Evolutionary conservation across 345 rosid species (phyloP).

Genomic region (Excoecaria agallocha): DNA sequence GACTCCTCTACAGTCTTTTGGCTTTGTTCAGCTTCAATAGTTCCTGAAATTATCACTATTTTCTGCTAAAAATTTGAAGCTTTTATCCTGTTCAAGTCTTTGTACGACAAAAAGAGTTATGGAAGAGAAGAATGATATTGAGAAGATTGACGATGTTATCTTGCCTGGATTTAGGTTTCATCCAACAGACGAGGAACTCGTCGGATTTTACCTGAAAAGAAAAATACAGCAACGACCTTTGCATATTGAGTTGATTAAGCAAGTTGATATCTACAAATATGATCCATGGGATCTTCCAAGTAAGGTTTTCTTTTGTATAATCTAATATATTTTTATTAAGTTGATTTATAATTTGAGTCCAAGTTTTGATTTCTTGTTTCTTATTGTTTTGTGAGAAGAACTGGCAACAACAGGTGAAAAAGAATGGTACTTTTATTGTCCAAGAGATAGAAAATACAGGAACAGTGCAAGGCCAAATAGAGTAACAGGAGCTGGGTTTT

Average conservation of each 20-base stretch:
- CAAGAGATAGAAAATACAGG: conserved; percentile 85
- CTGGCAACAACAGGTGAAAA: conserved; percentile 74
- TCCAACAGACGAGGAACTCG: conserved; percentile 98
- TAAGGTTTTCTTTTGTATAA: conserved; percentile 41
- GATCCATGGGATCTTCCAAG: conserved; percentile 99
- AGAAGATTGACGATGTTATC: conserved; percentile 64
- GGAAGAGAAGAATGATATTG: conserved; percentile 51
- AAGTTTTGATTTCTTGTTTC: background rate
- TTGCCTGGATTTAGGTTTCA: conserved; percentile 92
- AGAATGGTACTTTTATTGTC: conserved; percentile 94
- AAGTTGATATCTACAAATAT: conserved; percentile 86
- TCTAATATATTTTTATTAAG: background rate
- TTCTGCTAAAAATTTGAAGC: too few species aligned
- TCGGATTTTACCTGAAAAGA: conserved; percentile 67
- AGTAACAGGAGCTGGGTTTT: conserved; percentile 91
- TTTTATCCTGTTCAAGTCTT: too few species aligned
- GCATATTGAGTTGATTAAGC: conserved; percentile 78
- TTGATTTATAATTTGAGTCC: background rate
- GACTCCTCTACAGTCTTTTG: conserved; percentile 29
- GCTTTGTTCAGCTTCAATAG: too few species aligned
- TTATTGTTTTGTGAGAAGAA: conserved; percentile 34
- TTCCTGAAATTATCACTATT: too few species aligned
- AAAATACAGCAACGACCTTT: conserved; percentile 63
- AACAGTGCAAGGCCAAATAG: conserved; percentile 90
- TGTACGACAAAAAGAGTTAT: background rate